A percentile compares a stretch with the other conserved stretches of the same genome.
These are phyloP conservation scores for Trametes sp. DNA, from an alignment of 1,284 basidiomycete genomes.

Conservation along the genomic window DNA sequence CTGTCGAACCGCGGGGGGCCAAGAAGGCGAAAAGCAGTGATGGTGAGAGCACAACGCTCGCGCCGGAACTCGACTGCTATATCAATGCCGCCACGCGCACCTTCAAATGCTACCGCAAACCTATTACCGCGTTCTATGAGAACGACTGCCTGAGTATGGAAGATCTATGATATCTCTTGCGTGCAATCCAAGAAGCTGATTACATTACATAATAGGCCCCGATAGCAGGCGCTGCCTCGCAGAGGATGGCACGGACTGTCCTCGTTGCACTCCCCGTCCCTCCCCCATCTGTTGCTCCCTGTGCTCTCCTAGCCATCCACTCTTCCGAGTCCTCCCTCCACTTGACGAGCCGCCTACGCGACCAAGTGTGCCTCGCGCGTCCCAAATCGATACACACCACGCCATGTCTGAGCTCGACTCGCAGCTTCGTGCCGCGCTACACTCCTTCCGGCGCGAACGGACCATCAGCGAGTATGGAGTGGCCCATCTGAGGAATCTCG, in stretches of 20 bases:
- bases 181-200: not conserved
- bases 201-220: slow-evolving; percentile 9
- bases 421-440: not conserved
- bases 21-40: not conserved
- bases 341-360: not conserved
- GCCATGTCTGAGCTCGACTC: not conserved
- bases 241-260: not conserved
- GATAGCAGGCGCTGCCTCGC: not conserved
- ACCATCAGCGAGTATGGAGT: not conserved
- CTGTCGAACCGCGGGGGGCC: not conserved
- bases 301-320: slow-evolving; percentile 8
- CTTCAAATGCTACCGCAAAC: slow-evolving; percentile 12
- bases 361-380: not conserved
- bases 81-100: slow-evolving; percentile 13
- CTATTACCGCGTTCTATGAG: slow-evolving; percentile 17
- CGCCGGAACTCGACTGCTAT: slow-evolving; percentile 12
- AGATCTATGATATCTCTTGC: no score
- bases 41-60: not conserved
- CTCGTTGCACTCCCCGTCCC: slow-evolving; percentile 2
- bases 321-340: not conserved
- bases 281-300: slow-evolving; percentile 19
- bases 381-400: not conserved
- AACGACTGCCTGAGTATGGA: slow-evolving; percentile 9
- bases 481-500: not conserved
- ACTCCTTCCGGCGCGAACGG: slow-evolving; percentile 4